These are phyloP conservation scores for Thielaviopsis punctulata DNA, from an alignment of 2,329 filamentous ascomycete species.

Conservation along the genomic window DNA sequence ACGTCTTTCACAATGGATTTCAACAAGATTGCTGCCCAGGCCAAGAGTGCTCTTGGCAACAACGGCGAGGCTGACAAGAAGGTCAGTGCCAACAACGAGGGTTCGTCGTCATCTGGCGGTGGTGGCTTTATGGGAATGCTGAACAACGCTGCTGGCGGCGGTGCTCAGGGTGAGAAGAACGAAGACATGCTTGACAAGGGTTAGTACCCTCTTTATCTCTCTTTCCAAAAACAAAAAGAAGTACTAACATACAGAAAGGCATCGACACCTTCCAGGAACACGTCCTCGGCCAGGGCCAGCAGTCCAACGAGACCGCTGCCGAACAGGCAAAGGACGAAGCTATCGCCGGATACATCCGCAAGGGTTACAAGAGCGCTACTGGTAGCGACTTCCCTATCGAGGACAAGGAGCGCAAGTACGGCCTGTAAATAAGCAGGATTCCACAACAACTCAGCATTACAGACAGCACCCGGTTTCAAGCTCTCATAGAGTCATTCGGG, in stretches of 20 bases:
- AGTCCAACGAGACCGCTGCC: conserved; percentile 53
- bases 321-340: conserved; percentile 76
- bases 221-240: background rate
- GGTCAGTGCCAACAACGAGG: conserved; percentile 12
- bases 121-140: conserved; percentile 51
- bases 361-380: conserved; percentile 49
- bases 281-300: conserved; percentile 49
- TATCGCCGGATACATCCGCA: conserved; percentile 55
- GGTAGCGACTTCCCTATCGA: conserved; percentile 53
- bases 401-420: conserved; percentile 41
- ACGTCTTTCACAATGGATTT: conserved; percentile 9
- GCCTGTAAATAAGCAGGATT: conserved; percentile 10
- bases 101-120: conserved; percentile 24
- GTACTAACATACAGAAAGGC: conserved; percentile 28
- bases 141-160: conserved; percentile 56
- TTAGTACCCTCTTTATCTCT: conserved; percentile 18
- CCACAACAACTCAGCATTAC: background rate
- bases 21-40: conserved; percentile 10
- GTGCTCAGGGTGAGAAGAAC: conserved; percentile 59
- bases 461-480: too few relatives aligned
- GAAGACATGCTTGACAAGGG: conserved; percentile 74
- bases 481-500: too few relatives aligned
- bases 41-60: conserved; percentile 13
- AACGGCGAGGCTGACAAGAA: conserved; percentile 4
- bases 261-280: conserved; percentile 67